Evolutionary conservation across 371 early-diverging fungal genomes (phyloP).

Genomic region (Zopfochytrium polystomum): DNA sequence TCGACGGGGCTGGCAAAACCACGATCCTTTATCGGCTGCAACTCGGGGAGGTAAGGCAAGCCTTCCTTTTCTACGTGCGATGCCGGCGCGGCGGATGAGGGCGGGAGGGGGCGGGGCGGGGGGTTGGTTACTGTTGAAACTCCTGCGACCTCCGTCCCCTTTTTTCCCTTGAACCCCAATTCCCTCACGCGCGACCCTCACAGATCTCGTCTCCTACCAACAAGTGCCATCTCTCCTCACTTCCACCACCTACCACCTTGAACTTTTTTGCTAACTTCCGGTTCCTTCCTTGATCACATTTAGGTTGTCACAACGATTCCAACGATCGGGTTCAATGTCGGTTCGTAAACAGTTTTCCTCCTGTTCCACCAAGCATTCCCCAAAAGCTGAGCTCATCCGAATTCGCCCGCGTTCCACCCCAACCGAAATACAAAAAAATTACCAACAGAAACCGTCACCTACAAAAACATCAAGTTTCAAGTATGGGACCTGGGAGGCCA

Average conservation of each 20-base stretch:
- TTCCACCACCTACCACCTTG: not conserved
- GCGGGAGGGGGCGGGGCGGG: too few relatives aligned
- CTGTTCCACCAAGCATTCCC: not conserved
- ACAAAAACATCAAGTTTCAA: constrained; percentile 97
- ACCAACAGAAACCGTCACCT: constrained; percentile 88
- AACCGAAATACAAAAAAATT: not conserved
- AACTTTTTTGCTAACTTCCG: not conserved
- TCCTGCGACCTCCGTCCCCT: not conserved
- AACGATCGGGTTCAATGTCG: constrained; percentile 59
- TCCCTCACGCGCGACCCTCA: not conserved
- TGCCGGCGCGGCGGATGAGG: too few relatives aligned
- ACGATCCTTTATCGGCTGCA: constrained; percentile 84
- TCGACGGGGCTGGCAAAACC: constrained; percentile 98
- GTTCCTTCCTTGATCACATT: not conserved
- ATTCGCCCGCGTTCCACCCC: not conserved
- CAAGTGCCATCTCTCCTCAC: not conserved
- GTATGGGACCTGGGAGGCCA: constrained; percentile 93
- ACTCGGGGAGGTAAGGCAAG: constrained; percentile 83
- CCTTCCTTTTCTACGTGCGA: too few relatives aligned
- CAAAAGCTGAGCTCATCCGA: not conserved
- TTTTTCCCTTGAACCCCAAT: not conserved
- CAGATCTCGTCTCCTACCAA: not conserved
- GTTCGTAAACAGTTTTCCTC: constrained; percentile 36
- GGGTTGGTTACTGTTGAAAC: too few relatives aligned
- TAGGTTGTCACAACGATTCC: constrained; percentile 87